Conservation (phyloP, 108 stramenopile species). For the Skeletonema potamos region DNA sequence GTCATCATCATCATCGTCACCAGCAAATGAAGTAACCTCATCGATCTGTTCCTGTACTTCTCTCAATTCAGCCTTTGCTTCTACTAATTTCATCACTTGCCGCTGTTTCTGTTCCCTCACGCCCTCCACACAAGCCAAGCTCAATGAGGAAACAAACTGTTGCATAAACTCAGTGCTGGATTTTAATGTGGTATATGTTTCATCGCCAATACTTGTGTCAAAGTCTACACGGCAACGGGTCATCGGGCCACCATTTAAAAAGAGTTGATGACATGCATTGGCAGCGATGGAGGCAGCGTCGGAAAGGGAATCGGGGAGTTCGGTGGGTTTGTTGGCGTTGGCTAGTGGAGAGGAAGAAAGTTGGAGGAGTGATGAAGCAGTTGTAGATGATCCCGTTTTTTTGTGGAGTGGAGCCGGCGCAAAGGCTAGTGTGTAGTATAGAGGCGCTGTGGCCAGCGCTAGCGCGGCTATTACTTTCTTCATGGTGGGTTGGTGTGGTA, state of each 20-base stretch:
- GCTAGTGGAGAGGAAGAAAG: background rate
- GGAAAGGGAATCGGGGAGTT: constrained; percentile 77
- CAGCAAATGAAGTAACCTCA: constrained; percentile 20
- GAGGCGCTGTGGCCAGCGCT: background rate
- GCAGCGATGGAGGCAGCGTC: constrained; percentile 47
- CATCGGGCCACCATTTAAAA: constrained; percentile 35
- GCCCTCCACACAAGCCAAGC: constrained; percentile 66
- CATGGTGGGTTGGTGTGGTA: no score
- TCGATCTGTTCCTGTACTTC: constrained; percentile 41
- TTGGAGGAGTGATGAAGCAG: background rate
- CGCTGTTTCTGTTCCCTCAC: constrained; percentile 53
- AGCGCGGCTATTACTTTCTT: background rate
- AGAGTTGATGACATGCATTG: constrained; percentile 26
- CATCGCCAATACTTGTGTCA: constrained; percentile 90
- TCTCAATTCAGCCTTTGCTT: constrained; percentile 63
- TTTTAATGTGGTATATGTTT: constrained; percentile 90
- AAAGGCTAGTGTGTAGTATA: background rate
- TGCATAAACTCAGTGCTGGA: constrained; percentile 86
- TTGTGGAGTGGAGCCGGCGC: background rate
- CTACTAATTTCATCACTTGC: constrained; percentile 57
- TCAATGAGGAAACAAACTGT: constrained; percentile 70
- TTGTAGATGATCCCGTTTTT: background rate
- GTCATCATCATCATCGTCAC: constrained; percentile 27
- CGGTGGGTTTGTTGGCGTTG: constrained; percentile 48
- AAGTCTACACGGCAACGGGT: constrained; percentile 88